Evolutionary conservation across 306 rosid species (phyloP).

Genomic region (Medicago lupulina): DNA sequence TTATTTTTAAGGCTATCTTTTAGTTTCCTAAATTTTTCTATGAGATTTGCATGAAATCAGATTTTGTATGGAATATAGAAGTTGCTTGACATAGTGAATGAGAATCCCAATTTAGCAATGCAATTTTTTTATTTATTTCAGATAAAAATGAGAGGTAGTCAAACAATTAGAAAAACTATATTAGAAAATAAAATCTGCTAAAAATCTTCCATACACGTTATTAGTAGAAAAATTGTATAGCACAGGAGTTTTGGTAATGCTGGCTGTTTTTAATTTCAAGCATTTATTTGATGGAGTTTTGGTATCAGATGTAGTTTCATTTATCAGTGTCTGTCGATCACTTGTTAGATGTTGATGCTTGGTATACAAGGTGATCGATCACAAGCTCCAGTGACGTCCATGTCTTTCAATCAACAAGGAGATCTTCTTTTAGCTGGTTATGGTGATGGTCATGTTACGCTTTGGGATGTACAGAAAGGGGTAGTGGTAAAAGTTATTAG

Average conservation of each 20-base stretch:
- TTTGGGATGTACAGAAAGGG: conserved; percentile 91
- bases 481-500: conserved; percentile 74
- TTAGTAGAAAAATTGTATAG: conserved; percentile 2
- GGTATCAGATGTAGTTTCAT: conserved; percentile 36
- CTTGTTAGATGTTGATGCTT: conserved; percentile 78
- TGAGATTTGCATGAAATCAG: conserved; percentile 25
- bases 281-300: conserved; percentile 42
- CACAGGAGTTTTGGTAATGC: conserved; percentile 21
- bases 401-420: conserved; percentile 94
- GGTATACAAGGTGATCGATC: conserved; percentile 83
- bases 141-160: conserved; percentile 10
- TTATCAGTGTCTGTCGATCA: conserved; percentile 35
- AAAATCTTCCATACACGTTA: neutral
- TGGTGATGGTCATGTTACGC: conserved; percentile 82
- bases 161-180: conserved; percentile 2
- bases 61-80: conserved; percentile 23
- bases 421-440: conserved; percentile 97
- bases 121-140: conserved; percentile 6
- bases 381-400: conserved; percentile 79
- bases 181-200: neutral
- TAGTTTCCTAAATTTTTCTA: conserved; percentile 23
- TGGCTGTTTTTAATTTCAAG: conserved; percentile 18
- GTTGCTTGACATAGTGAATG: conserved; percentile 38
- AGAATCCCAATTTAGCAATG: conserved; percentile 31
- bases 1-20: conserved; percentile 30